Percentiles rank a stretch among this genome's conserved stretches.
phyloP scores from a whole-genome alignment of 1,284 basidiomycete genomes.

The Papiliotrema laurentii region DNA sequence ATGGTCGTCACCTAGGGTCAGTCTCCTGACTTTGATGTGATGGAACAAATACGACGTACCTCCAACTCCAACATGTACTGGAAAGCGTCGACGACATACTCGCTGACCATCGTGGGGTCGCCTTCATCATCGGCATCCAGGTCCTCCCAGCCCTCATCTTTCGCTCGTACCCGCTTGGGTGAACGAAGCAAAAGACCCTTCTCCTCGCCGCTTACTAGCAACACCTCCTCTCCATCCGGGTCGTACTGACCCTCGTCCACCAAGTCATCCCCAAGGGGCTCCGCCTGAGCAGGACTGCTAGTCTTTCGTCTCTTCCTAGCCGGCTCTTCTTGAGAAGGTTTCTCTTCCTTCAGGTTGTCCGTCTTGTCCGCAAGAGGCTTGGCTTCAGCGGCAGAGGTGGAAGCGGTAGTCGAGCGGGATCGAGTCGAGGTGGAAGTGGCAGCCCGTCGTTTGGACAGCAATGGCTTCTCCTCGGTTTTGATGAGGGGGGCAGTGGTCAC shows the following conservation, averaged over 20 bases:
- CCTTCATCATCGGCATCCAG: slow-evolving; percentile 90
- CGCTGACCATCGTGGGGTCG: slow-evolving; percentile 93
- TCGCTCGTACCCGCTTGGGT: slow-evolving; percentile 38
- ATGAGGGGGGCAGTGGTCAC: slow-evolving; percentile 13
- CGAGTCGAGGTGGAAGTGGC: slow-evolving; percentile 11
- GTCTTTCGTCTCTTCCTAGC: slow-evolving; percentile 38
- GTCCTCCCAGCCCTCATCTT: slow-evolving; percentile 67
- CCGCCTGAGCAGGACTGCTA: slow-evolving; percentile 23
- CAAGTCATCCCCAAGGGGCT: slow-evolving; percentile 18
- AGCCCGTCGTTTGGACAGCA: slow-evolving; percentile 10
- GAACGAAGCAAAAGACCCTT: slow-evolving; percentile 18
- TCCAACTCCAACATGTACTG: slow-evolving; percentile 75
- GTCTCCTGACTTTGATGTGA: background rate
- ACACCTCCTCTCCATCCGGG: slow-evolving; percentile 36
- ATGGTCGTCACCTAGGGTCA: slow-evolving; percentile 65
- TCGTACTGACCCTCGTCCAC: slow-evolving; percentile 34
- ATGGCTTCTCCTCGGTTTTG: slow-evolving; percentile 28
- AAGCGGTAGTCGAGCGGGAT: slow-evolving; percentile 17
- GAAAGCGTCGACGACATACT: slow-evolving; percentile 94
- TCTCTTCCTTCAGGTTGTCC: slow-evolving; percentile 17
- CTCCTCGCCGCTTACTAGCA: slow-evolving; percentile 27
- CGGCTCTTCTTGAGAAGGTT: slow-evolving; percentile 15
- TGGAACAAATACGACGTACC: slow-evolving; percentile 41
- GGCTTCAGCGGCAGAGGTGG: slow-evolving; percentile 8
- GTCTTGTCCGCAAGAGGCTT: slow-evolving; percentile 18